These are phyloP conservation scores for Starmerella kuoi DNA, from an alignment of 805 yeast species.

Conservation along the genomic window DNA sequence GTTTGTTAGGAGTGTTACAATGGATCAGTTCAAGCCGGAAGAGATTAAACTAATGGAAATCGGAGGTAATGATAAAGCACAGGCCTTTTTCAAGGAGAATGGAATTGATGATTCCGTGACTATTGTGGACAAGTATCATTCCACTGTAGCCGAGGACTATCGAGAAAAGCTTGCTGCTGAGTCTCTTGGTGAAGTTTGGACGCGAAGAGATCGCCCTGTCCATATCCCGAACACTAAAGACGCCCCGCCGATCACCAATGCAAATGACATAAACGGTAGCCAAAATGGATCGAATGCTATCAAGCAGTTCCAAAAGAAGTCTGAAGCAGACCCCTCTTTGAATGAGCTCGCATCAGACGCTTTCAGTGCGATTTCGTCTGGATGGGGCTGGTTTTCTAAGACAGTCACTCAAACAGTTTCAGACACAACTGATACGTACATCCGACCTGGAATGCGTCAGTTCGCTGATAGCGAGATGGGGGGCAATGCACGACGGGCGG, in stretches of 20 bases:
- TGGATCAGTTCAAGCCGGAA: slow-evolving; percentile 96
- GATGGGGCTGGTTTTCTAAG: slow-evolving; percentile 89
- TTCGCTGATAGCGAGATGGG: slow-evolving; percentile 70
- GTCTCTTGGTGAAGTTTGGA: slow-evolving; percentile 61
- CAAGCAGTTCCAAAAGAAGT: slow-evolving; percentile 15
- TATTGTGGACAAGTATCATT: slow-evolving; percentile 67
- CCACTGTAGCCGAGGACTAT: slow-evolving; percentile 89
- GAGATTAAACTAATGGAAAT: slow-evolving; percentile 82
- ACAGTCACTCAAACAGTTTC: slow-evolving; percentile 70
- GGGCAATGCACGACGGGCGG: slow-evolving; percentile 76
- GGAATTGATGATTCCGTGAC: slow-evolving; percentile 57
- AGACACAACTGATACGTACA: slow-evolving; percentile 78
- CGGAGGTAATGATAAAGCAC: slow-evolving; percentile 80
- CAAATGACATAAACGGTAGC: not conserved
- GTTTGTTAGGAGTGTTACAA: slow-evolving; percentile 89
- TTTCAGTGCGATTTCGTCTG: slow-evolving; percentile 75
- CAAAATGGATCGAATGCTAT: slow-evolving; percentile 2
- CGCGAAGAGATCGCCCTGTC: slow-evolving; percentile 35
- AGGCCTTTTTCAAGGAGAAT: slow-evolving; percentile 51
- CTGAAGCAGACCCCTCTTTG: slow-evolving; percentile 28
- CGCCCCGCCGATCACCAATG: not conserved
- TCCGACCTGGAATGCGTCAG: slow-evolving; percentile 80
- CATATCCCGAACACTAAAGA: slow-evolving; percentile 20
- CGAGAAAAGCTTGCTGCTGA: slow-evolving; percentile 65
- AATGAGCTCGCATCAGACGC: slow-evolving; percentile 54